Base-by-base conservation (phyloP, 2,329 filamentous ascomycete genomes). In the Penicillium sp. region DNA sequence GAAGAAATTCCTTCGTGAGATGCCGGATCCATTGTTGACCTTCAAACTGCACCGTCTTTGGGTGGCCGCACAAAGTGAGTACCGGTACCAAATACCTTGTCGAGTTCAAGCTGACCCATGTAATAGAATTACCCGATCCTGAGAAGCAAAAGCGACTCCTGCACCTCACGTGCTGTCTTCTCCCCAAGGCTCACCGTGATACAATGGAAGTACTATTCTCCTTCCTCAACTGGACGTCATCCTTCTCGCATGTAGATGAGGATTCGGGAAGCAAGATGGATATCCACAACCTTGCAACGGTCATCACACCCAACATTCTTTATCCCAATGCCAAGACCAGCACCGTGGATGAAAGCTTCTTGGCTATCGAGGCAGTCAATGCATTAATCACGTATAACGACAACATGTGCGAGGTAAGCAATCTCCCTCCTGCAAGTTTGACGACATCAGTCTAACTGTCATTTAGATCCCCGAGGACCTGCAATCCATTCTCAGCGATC, bases 261-360 rank as follows among this genome's bases (percentile, higher is more conserved):
- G 95, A 99, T 72, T 90, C 90, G 23, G 95, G 95, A 26, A 97
- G 93, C 67, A 97, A 98, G 82, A 99, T 99, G 95, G 95, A 99
- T 73, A 90, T 96, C 53, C 92, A 96, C 79, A 99, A 99, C 70
- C 84, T 99, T 62, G 92, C 95, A 3, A 98, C 96, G 3, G 95
- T 99, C 62, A 97, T 99, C 75, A 93, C 93, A 5, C 95, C 95
- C 0, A 99, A 99, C 69, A 92, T 99, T 60, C 83, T 97, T 13
- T 93, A 90, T 67, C 90, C 88, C 63, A 85, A 80, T 64, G 78
- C 84, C 43, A 89, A 88, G 72, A 83, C 82, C 7, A 85, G 85
- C 44, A 85, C 92, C 62, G 93, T 96, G 65, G 87, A 88, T 68
- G 92, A 96, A 66, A 95, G 92, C 60, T 97, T 98, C 79, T 85